Base-by-base conservation (phyloP, 768 basidiomycete species). In the Zangia roseola region DNA sequence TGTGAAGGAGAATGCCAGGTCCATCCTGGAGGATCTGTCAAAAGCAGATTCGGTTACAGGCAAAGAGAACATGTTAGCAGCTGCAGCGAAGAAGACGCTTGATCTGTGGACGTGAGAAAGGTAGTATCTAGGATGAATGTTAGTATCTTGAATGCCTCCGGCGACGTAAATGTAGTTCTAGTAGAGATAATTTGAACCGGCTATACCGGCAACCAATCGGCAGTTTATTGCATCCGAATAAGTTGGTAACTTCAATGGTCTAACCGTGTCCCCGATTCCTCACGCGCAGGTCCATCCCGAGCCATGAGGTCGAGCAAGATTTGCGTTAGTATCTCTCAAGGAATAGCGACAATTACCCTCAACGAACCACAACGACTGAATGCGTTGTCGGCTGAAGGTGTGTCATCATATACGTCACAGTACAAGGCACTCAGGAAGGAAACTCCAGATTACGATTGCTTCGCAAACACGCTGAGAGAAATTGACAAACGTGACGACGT, bases 291-390 rank as follows among this genome's bases (percentile, higher is more conserved):
- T 31, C 31, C 14, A 14, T 16, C 14, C 31, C 14, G 10, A n/a
- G 23, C 13, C 43, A 35, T 77, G 75, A 51, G 47, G 20, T 21
- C 10, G 48, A 76, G 74, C 53, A 72, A 71, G 17, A 60, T 83
- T 30, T 70, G 61, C 0, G 69, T 84, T 43, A 58, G 78, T 19
- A 65, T 85, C 49, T 73, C 74, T 21, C 71, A 78, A 44, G 73
- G 77, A 24, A 84, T 88, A 53, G 86, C 86, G 14, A 86, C 83
- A 1, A 82, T 88, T 46, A 84, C 84, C 4, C 69, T 88, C 40
- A 80, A 84, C 47, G 74, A 81, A 13, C 84, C 85, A 4, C 68
- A 69, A 46, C 71, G 74, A 5, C 64, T 85, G 39, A 88, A 88
- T 55, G 81, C 86, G 0, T 65, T 88, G 37, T 82, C 78, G 4